phyloP scores from a whole-genome alignment of 2,329 filamentous ascomycete species.

The Verticillium klebahnii region DNA sequence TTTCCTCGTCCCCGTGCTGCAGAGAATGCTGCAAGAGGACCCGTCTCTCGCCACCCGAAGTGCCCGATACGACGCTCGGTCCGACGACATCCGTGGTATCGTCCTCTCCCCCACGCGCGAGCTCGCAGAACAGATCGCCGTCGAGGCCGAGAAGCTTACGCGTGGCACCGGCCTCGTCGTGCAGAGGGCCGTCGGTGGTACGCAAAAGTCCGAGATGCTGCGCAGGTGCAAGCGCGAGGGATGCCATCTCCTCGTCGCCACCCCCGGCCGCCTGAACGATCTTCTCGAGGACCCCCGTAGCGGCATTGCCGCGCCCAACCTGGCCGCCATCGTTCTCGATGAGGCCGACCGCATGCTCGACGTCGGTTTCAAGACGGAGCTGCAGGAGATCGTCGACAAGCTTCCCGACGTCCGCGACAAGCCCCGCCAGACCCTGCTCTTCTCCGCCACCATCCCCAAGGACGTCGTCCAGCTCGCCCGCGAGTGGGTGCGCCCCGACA shows the following conservation, averaged over 20 bases:
- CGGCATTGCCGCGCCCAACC: slow-evolving; percentile 67
- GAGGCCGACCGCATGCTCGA: slow-evolving; percentile 99
- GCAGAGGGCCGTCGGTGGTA: slow-evolving; percentile 86
- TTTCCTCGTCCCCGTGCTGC: slow-evolving; percentile 81
- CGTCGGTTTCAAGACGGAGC: slow-evolving; percentile 72
- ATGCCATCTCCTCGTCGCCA: slow-evolving; percentile 86
- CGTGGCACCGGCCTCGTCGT: slow-evolving; percentile 60
- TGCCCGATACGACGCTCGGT: slow-evolving; percentile 29
- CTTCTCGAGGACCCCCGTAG: slow-evolving; percentile 63
- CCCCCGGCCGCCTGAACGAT: slow-evolving; percentile 83
- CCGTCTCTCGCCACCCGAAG: slow-evolving; percentile 50
- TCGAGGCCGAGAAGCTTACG: slow-evolving; percentile 68
- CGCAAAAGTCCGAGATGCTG: slow-evolving; percentile 68
- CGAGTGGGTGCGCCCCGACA: slow-evolving; percentile 67
- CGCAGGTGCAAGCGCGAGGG: slow-evolving; percentile 64
- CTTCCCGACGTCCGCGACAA: slow-evolving; percentile 61
- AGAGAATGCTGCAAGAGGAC: slow-evolving; percentile 67
- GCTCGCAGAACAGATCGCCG: slow-evolving; percentile 74
- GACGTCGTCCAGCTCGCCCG: slow-evolving; percentile 79
- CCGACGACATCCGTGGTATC: slow-evolving; percentile 62
- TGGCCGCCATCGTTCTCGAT: slow-evolving; percentile 90
- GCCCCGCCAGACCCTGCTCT: slow-evolving; percentile 85
- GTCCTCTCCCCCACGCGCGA: slow-evolving; percentile 78
- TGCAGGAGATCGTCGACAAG: slow-evolving; percentile 53
- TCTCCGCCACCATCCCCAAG: slow-evolving; percentile 86